These are phyloP conservation scores for Inonotus hispidus DNA, from an alignment of 1,284 basidiomycete genomes.

Conservation along the genomic window DNA sequence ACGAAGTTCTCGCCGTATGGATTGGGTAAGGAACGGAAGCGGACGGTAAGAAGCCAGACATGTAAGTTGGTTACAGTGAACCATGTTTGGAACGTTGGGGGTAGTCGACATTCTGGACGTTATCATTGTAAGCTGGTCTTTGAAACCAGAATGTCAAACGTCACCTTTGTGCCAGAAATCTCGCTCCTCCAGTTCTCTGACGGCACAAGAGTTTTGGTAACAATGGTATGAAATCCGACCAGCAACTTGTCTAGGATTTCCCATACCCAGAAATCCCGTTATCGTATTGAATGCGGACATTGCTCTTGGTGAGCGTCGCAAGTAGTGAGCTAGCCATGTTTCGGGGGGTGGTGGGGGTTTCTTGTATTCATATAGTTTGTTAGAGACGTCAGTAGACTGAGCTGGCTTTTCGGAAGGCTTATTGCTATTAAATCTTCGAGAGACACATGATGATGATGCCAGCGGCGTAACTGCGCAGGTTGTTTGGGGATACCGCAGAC, in stretches of 20 bases:
- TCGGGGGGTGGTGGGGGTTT: constrained; percentile 22
- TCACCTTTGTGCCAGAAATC: constrained; percentile 65
- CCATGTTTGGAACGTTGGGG: constrained; percentile 96
- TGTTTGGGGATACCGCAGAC: constrained; percentile 12
- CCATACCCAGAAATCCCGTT: constrained; percentile 53
- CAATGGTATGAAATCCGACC: constrained; percentile 51
- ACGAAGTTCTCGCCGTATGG: constrained; percentile 61
- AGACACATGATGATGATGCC: background rate
- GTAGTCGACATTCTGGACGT: constrained; percentile 74
- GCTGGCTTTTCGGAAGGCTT: background rate
- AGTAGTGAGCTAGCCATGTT: constrained; percentile 55
- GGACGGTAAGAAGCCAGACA: constrained; percentile 85
- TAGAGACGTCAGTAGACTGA: constrained; percentile 6
- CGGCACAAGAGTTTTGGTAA: constrained; percentile 54
- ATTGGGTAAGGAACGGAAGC: constrained; percentile 78
- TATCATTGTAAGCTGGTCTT: background rate
- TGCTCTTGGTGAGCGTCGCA: constrained; percentile 47
- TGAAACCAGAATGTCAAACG: background rate
- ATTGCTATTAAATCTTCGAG: background rate
- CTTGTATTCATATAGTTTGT: constrained; percentile 23
- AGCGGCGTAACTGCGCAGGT: background rate
- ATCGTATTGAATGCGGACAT: constrained; percentile 46
- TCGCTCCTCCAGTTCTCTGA: constrained; percentile 53
- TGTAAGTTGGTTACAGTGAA: constrained; percentile 95
- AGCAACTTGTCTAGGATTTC: constrained; percentile 54